Percentiles rank a stretch among this genome's conserved stretches.
These are phyloP conservation scores for Bipolaris oryzae DNA, from an alignment of 2,329 filamentous ascomycete genomes.

Conservation along the genomic window DNA sequence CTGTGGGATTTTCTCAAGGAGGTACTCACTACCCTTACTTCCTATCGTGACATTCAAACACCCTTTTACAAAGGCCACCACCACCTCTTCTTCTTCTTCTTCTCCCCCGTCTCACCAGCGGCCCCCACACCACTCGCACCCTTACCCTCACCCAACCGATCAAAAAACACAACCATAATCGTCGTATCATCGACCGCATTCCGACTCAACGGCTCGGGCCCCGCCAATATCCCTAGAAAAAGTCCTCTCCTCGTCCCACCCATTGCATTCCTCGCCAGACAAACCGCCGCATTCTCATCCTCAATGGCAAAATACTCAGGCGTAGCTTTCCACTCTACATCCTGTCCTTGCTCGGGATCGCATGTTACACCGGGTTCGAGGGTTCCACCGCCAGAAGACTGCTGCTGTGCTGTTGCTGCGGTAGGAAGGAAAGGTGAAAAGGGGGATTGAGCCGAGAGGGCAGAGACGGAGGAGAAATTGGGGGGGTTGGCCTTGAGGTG, in stretches of 20 bases:
- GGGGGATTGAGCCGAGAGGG: neutral
- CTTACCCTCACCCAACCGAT: conserved; percentile 27
- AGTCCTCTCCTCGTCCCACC: conserved; percentile 55
- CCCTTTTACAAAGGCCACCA: conserved; percentile 18
- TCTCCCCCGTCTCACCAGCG: neutral
- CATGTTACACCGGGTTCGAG: conserved; percentile 46
- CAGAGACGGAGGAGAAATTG: conserved; percentile 8
- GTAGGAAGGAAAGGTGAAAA: neutral
- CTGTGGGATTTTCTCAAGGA: too few species aligned
- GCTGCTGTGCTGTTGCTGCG: too few species aligned
- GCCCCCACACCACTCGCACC: neutral
- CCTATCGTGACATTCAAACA: neutral
- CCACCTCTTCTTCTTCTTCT: conserved; percentile 19
- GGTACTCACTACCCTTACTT: too few species aligned
- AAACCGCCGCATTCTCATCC: conserved; percentile 60
- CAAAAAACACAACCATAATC: conserved; percentile 62
- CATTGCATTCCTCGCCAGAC: conserved; percentile 60
- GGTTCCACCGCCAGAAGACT: neutral
- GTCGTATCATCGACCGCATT: conserved; percentile 59
- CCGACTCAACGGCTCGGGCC: conserved; percentile 43
- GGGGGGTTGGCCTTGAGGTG: conserved; percentile 13
- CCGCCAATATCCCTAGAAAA: conserved; percentile 48
- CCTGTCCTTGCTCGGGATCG: conserved; percentile 41
- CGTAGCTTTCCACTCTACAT: conserved; percentile 50
- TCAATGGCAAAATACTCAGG: conserved; percentile 56